Percentiles rank a stretch among this genome's conserved stretches.
These are phyloP conservation scores for Euphorbia pulcherrima DNA, from an alignment of 345 rosid genomes.

Conservation along the genomic window DNA sequence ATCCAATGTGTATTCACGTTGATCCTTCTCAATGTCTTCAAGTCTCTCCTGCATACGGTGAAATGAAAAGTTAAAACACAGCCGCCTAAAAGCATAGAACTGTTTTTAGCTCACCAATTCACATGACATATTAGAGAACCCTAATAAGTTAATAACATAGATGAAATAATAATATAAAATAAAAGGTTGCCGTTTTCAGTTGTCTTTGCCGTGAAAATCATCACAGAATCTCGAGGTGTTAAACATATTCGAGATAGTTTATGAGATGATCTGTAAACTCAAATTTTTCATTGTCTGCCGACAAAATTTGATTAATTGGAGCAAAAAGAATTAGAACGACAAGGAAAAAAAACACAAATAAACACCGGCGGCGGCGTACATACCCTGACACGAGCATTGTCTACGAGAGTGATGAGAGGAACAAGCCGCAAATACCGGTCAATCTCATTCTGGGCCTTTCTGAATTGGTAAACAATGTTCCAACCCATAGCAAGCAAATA, in stretches of 20 bases:
- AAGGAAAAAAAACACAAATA: background rate
- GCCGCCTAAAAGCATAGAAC: background rate
- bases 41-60: conserved; percentile 62
- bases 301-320: background rate
- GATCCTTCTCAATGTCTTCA: conserved; percentile 85
- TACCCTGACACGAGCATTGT: conserved; percentile 93
- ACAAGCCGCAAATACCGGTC: conserved; percentile 85
- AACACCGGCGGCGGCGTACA: conserved; percentile 3
- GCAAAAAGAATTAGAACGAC: background rate
- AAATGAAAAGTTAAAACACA: conserved; percentile 11
- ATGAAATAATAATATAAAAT: no score
- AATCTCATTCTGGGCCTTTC: conserved; percentile 92
- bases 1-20: conserved; percentile 78
- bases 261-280: background rate
- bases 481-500: conserved; percentile 98
- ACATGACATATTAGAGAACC: background rate
- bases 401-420: conserved; percentile 92
- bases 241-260: background rate
- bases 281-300: background rate
- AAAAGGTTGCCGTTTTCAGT: background rate
- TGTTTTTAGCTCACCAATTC: background rate
- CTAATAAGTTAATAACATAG: no score
- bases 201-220: background rate
- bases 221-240: background rate
- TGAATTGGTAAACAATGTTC: conserved; percentile 95